Evolutionary conservation across 169 alveolate genomes (phyloP).

Genomic region (Plasmodium falciparum): DNA sequence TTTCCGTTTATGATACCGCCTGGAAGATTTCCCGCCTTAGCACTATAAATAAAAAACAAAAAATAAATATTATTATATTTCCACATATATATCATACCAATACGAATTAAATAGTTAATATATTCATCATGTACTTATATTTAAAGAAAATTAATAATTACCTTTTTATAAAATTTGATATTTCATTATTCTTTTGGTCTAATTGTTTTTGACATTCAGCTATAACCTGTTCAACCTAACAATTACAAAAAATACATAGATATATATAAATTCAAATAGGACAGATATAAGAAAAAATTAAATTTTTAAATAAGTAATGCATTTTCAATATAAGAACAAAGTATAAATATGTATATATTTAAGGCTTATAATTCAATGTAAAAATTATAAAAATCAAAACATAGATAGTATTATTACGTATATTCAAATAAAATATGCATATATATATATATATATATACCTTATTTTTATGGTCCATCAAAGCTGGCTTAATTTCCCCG

Average conservation of each 20-base stretch:
- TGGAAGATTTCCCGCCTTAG: conserved; percentile 34
- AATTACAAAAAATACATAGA: neutral
- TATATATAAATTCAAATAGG: neutral
- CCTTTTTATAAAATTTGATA: conserved; percentile 63
- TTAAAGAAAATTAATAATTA: conserved; percentile 24
- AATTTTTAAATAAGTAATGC: neutral
- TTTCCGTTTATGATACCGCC: conserved; percentile 6
- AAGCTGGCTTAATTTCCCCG: conserved; percentile 91
- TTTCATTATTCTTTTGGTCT: conserved; percentile 65
- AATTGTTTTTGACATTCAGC: conserved; percentile 67
- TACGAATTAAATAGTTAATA: neutral
- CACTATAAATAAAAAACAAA: conserved; percentile 18
- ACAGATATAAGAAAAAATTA: conserved; percentile 7
- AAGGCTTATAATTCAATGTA: neutral
- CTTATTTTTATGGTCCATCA: conserved; percentile 84
- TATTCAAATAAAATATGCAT: no score
- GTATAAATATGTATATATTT: no score
- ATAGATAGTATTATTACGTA: neutral
- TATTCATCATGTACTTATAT: neutral
- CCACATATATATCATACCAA: neutral
- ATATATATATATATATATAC: conserved; percentile 62
- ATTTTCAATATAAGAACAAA: no score
- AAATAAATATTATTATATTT: neutral
- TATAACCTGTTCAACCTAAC: conserved; percentile 70
- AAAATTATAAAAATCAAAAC: conserved; percentile 6